A percentile compares a stretch with the other conserved stretches of the same genome.
phyloP scores from a whole-genome alignment of 73 alveolate genomes.

The Breviolum minutum region DNA sequence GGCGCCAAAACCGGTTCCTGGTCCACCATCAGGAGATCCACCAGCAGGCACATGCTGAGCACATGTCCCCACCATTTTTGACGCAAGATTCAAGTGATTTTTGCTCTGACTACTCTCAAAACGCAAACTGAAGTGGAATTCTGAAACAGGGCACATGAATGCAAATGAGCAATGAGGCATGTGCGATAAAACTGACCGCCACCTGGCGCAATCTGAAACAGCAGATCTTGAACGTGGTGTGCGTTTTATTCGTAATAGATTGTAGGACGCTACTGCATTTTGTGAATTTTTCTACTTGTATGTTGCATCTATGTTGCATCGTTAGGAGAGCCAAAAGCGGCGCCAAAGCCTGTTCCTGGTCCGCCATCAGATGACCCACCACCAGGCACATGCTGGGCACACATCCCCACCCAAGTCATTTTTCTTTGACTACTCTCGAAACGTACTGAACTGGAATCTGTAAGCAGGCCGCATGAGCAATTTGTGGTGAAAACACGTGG shows the following conservation, averaged over 20 bases:
- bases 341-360: neutral
- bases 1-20: neutral
- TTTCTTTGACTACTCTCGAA: too few species aligned
- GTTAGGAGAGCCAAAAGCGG: neutral
- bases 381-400: neutral
- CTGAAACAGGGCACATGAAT: too few species aligned
- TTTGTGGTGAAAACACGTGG: too few species aligned
- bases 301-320: neutral
- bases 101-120: too few species aligned
- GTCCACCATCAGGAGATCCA: too few species aligned
- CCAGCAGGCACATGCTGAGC: neutral
- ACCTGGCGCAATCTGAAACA: neutral
- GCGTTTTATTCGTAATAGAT: too few species aligned
- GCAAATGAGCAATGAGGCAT: too few species aligned
- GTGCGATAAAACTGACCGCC: too few species aligned
- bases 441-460: too few species aligned
- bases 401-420: neutral
- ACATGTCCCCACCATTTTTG: neutral
- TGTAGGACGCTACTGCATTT: neutral
- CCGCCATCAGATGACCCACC: neutral
- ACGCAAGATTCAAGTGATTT: neutral
- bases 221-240: neutral
- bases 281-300: neutral
- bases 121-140: too few species aligned
- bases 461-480: too few species aligned